A percentile compares a stretch with the other conserved stretches of the same genome.
Evolutionary conservation across 257 asterid genomes (phyloP).

Genomic region (Nicotiana undulata): DNA sequence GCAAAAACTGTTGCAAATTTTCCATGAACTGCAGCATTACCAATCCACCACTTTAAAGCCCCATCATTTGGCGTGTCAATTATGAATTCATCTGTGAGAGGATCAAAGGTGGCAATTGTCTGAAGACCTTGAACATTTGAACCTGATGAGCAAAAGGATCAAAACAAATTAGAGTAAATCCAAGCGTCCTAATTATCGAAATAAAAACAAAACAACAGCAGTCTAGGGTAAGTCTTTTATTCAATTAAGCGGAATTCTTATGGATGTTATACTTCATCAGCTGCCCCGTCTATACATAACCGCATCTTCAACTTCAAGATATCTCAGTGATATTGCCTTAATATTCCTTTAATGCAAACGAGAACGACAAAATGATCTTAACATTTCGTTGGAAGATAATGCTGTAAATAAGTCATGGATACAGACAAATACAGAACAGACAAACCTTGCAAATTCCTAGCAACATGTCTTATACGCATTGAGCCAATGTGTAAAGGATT

Average conservation of each 20-base stretch:
- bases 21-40: constrained; percentile 99
- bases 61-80: constrained; percentile 93
- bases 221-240: background rate
- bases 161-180: constrained; percentile 8
- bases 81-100: constrained; percentile 66
- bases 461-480: background rate
- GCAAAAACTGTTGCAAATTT: constrained; percentile 97
- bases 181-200: background rate
- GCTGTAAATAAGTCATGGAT: background rate
- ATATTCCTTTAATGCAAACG: background rate
- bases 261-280: background rate
- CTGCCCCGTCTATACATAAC: background rate
- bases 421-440: background rate
- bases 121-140: constrained; percentile 97
- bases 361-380: background rate
- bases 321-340: background rate
- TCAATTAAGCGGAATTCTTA: background rate
- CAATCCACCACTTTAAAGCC: constrained; percentile 99
- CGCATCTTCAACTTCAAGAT: background rate
- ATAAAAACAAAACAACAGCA: background rate
- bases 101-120: constrained; percentile 82
- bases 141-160: constrained; percentile 36
- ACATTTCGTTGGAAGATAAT: background rate
- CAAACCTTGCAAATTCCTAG: background rate
- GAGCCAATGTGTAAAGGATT: background rate